Evolutionary conservation across 2,329 filamentous ascomycete genomes (phyloP).

Genomic region (Purpureocillium lavendulum): DNA sequence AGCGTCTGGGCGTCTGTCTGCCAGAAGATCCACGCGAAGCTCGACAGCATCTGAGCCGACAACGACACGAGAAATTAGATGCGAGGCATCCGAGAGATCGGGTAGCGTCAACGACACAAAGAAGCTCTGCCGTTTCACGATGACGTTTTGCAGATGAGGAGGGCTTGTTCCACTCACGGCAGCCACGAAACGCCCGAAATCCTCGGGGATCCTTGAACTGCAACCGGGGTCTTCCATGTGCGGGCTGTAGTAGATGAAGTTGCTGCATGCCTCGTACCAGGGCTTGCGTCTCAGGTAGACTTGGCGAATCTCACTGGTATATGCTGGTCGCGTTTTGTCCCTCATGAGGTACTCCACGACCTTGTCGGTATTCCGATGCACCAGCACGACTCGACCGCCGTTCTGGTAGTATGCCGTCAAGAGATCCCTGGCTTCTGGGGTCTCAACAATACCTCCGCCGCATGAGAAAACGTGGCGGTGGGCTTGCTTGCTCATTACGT

Average conservation of each 20-base stretch:
- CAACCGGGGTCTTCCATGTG: conserved; percentile 29
- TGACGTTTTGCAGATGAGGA: conserved; percentile 37
- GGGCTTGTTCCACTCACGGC: conserved; percentile 27
- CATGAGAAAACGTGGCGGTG: conserved; percentile 82
- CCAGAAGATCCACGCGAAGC: conserved; percentile 81
- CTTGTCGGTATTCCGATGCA: conserved; percentile 80
- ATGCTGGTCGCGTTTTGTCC: conserved; percentile 87
- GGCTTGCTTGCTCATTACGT: conserved; percentile 65
- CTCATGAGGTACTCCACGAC: conserved; percentile 82
- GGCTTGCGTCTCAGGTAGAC: conserved; percentile 85
- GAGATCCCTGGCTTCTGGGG: conserved; percentile 66
- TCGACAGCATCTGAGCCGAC: conserved; percentile 91
- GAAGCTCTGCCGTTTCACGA: conserved; percentile 64
- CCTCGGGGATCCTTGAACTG: conserved; percentile 19
- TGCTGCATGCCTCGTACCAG: conserved; percentile 90
- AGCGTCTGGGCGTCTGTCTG: conserved; percentile 68
- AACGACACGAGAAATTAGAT: conserved; percentile 61
- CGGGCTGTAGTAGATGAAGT: conserved; percentile 85
- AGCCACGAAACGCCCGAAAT: conserved; percentile 29
- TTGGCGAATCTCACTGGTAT: conserved; percentile 82
- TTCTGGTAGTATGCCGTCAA: conserved; percentile 64
- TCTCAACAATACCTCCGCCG: conserved; percentile 89
- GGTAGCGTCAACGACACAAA: conserved; percentile 88
- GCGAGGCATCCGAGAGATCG: conserved; percentile 54
- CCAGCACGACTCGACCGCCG: conserved; percentile 77